Evolutionary conservation across 495 filamentous ascomycete species (phyloP).

Genomic region (Evernia prunastri): DNA sequence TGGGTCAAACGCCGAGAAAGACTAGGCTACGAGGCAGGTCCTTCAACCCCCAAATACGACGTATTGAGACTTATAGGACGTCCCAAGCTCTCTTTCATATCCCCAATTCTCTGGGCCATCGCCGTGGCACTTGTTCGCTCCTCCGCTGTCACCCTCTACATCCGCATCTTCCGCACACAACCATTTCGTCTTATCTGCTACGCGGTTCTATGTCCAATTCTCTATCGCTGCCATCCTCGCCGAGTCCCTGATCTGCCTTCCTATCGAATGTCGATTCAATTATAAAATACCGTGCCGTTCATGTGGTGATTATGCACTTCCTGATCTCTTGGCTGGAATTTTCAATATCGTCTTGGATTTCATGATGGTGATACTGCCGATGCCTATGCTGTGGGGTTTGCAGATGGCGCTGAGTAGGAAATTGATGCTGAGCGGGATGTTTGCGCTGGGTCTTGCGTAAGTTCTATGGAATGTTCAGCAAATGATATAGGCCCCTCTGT

Average conservation of each 20-base stretch:
- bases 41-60: too few relatives aligned
- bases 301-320: conserved; percentile 27
- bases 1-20: too few relatives aligned
- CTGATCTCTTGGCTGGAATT: conserved; percentile 29
- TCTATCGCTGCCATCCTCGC: too few relatives aligned
- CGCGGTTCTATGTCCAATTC: conserved; percentile 21
- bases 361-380: conserved; percentile 35
- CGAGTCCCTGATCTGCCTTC: too few relatives aligned
- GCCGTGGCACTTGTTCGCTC: conserved; percentile 32
- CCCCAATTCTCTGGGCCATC: conserved; percentile 27
- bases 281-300: conserved; percentile 18
- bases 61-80: neutral
- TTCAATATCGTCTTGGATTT: conserved; percentile 35
- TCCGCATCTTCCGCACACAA: conserved; percentile 34
- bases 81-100: too few relatives aligned
- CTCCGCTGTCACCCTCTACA: conserved; percentile 38
- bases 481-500: too few relatives aligned
- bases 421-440: conserved; percentile 23
- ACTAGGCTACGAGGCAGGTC: too few relatives aligned
- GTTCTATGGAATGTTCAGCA: too few relatives aligned
- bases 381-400: conserved; percentile 40
- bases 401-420: conserved; percentile 35
- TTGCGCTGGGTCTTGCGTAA: conserved; percentile 22
- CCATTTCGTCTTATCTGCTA: conserved; percentile 33
- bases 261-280: conserved; percentile 30